These are phyloP conservation scores for Pontederia crassipes DNA, from an alignment of 176 grass and related monocot genomes.

Conservation along the genomic window DNA sequence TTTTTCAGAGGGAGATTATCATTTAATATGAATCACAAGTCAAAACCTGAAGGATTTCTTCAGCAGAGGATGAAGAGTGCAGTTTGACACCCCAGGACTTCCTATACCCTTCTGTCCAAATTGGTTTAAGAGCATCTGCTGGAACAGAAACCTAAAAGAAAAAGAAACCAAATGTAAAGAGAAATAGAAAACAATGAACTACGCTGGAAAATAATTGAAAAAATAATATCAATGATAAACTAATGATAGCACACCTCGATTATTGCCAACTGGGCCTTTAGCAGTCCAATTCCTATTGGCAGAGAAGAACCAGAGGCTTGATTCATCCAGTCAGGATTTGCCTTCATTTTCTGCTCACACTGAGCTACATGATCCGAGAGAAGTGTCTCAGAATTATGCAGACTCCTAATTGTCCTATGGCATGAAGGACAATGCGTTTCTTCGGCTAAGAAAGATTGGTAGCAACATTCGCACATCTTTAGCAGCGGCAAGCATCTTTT, in stretches of 20 bases:
- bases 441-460: slow-evolving; percentile 60
- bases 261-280: slow-evolving; percentile 63
- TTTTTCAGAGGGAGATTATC: background rate
- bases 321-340: slow-evolving; percentile 44
- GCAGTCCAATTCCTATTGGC: slow-evolving; percentile 61
- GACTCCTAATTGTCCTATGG: slow-evolving; percentile 64
- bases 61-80: slow-evolving; percentile 42
- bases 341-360: slow-evolving; percentile 56
- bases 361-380: slow-evolving; percentile 52
- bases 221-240: too few relatives aligned
- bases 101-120: slow-evolving; percentile 67
- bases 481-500: slow-evolving; percentile 53
- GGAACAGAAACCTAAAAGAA: slow-evolving; percentile 61
- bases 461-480: slow-evolving; percentile 53
- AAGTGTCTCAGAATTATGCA: slow-evolving; percentile 29
- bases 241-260: slow-evolving; percentile 42
- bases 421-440: slow-evolving; percentile 74
- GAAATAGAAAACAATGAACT: slow-evolving; percentile 3
- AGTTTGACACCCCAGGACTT: slow-evolving; percentile 86
- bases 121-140: slow-evolving; percentile 53
- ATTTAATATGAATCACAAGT: slow-evolving; percentile 1
- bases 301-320: slow-evolving; percentile 41
- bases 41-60: slow-evolving; percentile 53
- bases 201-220: slow-evolving; percentile 6
- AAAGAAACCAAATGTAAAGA: slow-evolving; percentile 18